These are phyloP conservation scores for Acacia crassicarpa DNA, from an alignment of 306 rosid species.

Conservation along the genomic window DNA sequence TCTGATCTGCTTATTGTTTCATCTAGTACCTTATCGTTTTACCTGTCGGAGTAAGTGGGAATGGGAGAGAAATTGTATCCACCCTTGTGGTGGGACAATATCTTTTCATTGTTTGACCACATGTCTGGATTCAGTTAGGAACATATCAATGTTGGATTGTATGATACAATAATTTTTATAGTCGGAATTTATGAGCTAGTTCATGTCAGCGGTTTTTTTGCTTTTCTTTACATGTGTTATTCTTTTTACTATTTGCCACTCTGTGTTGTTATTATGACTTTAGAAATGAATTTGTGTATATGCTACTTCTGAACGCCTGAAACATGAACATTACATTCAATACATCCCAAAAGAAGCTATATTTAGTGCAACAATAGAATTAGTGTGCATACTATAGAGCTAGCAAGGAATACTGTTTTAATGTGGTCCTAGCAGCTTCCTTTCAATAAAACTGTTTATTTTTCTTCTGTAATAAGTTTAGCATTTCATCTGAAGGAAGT, in stretches of 20 bases:
- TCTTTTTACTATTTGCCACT: background rate
- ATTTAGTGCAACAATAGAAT: background rate
- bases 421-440: conserved; percentile 16
- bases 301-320: background rate
- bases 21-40: background rate
- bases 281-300: background rate
- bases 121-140: conserved; percentile 17
- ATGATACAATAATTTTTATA: background rate
- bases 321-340: background rate
- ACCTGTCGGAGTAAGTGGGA: background rate
- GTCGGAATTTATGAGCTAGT: background rate
- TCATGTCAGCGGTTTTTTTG: background rate
- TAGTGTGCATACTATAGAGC: background rate
- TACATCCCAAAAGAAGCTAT: background rate
- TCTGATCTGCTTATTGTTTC: conserved; percentile 19
- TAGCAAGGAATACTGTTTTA: background rate
- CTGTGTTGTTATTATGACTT: background rate
- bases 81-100: background rate
- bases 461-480: conserved; percentile 1
- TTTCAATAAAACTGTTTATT: background rate
- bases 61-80: conserved; percentile 9
- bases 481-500: background rate
- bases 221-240: background rate
- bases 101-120: background rate
- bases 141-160: background rate